Evolutionary conservation across 2,329 filamentous ascomycete genomes (phyloP).

Genomic region (Ceratocystis eucalypticola): DNA sequence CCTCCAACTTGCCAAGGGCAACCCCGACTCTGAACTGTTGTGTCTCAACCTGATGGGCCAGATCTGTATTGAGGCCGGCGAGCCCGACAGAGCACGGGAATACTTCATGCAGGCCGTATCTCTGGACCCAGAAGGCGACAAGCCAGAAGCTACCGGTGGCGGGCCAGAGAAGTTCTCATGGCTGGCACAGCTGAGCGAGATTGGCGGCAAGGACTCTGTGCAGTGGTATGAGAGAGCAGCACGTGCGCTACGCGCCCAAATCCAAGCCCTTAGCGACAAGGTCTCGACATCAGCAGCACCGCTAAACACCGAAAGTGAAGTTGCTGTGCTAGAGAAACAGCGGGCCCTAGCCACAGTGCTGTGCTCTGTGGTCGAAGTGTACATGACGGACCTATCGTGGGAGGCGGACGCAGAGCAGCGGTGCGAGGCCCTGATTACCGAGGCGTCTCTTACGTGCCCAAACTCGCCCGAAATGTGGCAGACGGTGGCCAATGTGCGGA

Average conservation of each 20-base stretch:
- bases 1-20: conserved; percentile 31
- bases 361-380: conserved; percentile 88
- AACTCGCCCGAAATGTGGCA: conserved; percentile 81
- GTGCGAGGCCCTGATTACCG: conserved; percentile 79
- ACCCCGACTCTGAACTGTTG: conserved; percentile 42
- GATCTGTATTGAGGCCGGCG: conserved; percentile 69
- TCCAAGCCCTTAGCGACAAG: conserved; percentile 43
- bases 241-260: conserved; percentile 55
- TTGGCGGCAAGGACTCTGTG: conserved; percentile 53
- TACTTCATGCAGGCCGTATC: conserved; percentile 61
- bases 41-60: conserved; percentile 68
- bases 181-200: conserved; percentile 75
- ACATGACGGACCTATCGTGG: conserved; percentile 96
- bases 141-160: conserved; percentile 59
- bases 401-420: conserved; percentile 78
- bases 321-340: conserved; percentile 51
- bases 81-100: conserved; percentile 58
- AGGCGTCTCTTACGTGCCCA: conserved; percentile 75
- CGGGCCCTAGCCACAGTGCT: conserved; percentile 78
- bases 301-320: conserved; percentile 27
- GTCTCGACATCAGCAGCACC: background rate
- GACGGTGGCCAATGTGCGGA: conserved; percentile 82
- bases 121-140: conserved; percentile 61
- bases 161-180: conserved; percentile 91
- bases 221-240: conserved; percentile 59